These are phyloP conservation scores for Nakazawaea holstii DNA, from an alignment of 805 yeast genomes.

Conservation along the genomic window DNA sequence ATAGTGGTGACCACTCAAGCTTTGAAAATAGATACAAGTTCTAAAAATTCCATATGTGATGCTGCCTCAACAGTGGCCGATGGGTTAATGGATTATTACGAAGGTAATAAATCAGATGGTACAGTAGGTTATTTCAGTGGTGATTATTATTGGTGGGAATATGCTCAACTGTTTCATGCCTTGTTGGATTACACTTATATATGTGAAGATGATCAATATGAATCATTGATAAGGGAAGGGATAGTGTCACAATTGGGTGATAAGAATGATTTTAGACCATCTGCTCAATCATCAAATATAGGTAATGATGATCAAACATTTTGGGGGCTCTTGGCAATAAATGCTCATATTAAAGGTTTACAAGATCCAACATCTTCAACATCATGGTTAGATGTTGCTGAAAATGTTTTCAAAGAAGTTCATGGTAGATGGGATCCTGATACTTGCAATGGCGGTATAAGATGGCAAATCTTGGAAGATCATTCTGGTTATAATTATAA, in stretches of 20 bases:
- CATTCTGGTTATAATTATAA: slow-evolving; percentile 59
- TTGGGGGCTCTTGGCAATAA: slow-evolving; percentile 62
- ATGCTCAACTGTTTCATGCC: slow-evolving; percentile 47
- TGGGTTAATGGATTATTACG: slow-evolving; percentile 42
- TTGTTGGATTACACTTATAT: slow-evolving; percentile 33
- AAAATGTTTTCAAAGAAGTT: slow-evolving; percentile 55
- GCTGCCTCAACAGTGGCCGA: slow-evolving; percentile 30
- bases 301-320: slow-evolving; percentile 74
- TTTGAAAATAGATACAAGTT: slow-evolving; percentile 31
- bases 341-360: slow-evolving; percentile 56
- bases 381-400: slow-evolving; percentile 51
- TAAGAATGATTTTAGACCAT: slow-evolving; percentile 51
- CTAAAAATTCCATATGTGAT: slow-evolving; percentile 33
- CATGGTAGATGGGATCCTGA: slow-evolving; percentile 51
- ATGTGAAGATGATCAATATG: slow-evolving; percentile 31
- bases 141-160: slow-evolving; percentile 51
- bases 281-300: slow-evolving; percentile 59
- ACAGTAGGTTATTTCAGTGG: slow-evolving; percentile 38
- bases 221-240: slow-evolving; percentile 27
- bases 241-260: slow-evolving; percentile 38
- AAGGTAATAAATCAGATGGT: slow-evolving; percentile 36
- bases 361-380: slow-evolving; percentile 36
- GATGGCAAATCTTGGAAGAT: slow-evolving; percentile 67
- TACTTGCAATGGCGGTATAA: slow-evolving; percentile 56
- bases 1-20: not conserved